These are phyloP conservation scores for Berberis vulgaris DNA, from an alignment of 164 flowering plant species.

Conservation along the genomic window DNA sequence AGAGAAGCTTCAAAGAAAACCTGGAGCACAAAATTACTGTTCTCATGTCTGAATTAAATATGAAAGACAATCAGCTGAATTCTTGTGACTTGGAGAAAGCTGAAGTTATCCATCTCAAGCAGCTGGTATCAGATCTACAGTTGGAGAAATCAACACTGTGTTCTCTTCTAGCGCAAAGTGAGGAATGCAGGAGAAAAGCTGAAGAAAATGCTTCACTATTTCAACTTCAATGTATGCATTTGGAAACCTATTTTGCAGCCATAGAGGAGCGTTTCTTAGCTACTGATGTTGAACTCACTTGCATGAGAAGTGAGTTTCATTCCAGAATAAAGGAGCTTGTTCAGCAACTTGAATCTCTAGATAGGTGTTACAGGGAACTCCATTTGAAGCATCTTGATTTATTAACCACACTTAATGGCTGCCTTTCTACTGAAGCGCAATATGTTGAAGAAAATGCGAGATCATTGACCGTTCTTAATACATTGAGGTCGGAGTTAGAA, in stretches of 20 bases:
- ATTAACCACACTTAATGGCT: conserved; percentile 24
- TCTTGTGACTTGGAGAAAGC: conserved; percentile 30
- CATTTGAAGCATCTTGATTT: conserved; percentile 34
- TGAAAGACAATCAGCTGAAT: conserved; percentile 32
- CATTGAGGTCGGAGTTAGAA: conserved; percentile 48
- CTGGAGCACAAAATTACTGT: conserved; percentile 39
- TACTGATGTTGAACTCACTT: conserved; percentile 45
- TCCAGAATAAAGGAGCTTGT: conserved; percentile 29
- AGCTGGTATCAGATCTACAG: conserved; percentile 37
- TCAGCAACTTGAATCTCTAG: conserved; percentile 27
- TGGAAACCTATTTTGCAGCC: conserved; percentile 39
- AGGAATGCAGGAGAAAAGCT: conserved; percentile 24
- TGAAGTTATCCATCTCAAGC: conserved; percentile 36
- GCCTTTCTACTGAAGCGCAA: conserved; percentile 34
- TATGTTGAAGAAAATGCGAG: conserved; percentile 39
- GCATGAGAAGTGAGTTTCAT: conserved; percentile 36
- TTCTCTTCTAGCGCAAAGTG: conserved; percentile 19
- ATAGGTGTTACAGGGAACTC: conserved; percentile 29
- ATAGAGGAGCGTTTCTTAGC: conserved; percentile 35
- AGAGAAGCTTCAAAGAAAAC: conserved; percentile 34
- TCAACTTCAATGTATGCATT: conserved; percentile 14
- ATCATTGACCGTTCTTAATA: conserved; percentile 27
- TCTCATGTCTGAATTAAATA: conserved; percentile 37
- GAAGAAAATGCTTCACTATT: conserved; percentile 27
- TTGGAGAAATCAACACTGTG: conserved; percentile 37